Evolutionary conservation across 2,329 filamentous ascomycete genomes (phyloP), one percentile per base, ranked within the genome.

Genomic region (Camillea tinctor): DNA sequence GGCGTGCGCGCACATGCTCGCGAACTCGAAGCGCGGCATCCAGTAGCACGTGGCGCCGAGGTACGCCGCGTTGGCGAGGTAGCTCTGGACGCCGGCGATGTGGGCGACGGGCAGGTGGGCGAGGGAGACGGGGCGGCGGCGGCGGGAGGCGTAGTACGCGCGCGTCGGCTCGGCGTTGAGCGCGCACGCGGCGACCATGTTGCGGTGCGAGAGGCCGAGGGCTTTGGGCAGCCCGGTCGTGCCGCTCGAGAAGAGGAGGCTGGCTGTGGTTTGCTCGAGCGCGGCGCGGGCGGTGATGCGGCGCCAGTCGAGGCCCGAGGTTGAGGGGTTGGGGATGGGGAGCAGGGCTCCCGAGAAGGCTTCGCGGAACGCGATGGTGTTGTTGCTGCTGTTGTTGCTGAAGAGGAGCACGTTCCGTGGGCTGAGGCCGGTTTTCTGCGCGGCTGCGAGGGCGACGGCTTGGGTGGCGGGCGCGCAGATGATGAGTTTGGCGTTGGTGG

Each of bases 1-100:
- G 65, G 76, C 78, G 71, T 86, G 81, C 48, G 75, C 72, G 56
- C 88, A 76, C 68, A 89, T 87, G 44, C 80, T 74, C 1, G 71
- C 69, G 60, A 86, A 84, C 61, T 85, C 79, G 69, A 88, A 89
- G 49, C 76, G 78, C 3, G 79, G 75, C 86, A 89, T 88, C 86
- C 86, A 88, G 75, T 84, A 88, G 2, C 84, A 77, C 0, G 75
- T 72, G 2, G 78, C 78, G 30, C 77, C 81, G 44, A 77, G 71
- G 60, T 79, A 81, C 9, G 73, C 68, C 0, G 71, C 67, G 50
- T 76, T 75, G 52, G 80, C 64, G 13, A 82, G 72, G 61, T 80
- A 81, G n/a, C 73, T 71, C 57, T 77, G 75, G 1, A 81, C 63
- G 3, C 79, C 80, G 3, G 80, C 79, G 24, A 82, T 77, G 66